Conservation (phyloP, 371 early-diverging fungal genomes). For the Quaeritorhiza haematococci region DNA sequence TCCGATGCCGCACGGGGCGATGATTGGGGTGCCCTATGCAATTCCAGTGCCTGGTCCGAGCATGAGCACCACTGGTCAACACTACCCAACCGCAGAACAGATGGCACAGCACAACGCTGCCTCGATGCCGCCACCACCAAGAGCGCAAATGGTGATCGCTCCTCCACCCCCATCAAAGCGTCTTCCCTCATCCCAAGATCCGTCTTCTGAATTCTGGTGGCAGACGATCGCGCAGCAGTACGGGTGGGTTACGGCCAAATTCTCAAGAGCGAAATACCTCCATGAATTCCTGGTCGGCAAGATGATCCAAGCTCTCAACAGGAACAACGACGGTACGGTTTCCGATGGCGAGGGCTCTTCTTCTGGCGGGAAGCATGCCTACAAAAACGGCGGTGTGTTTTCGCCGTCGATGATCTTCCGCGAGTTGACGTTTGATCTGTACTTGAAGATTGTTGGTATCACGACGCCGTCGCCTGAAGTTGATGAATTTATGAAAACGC, state of each 20-base stretch:
- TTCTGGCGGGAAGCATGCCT: too few species aligned
- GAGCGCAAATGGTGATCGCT: too few species aligned
- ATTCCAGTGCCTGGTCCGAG: too few species aligned
- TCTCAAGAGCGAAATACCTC: slow-evolving; percentile 37
- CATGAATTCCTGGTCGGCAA: slow-evolving; percentile 33
- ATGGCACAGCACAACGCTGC: too few species aligned
- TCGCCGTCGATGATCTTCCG: slow-evolving; percentile 2
- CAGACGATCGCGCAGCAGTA: slow-evolving; percentile 35
- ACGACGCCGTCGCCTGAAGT: slow-evolving; percentile 5
- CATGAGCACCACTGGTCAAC: too few species aligned
- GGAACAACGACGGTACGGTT: background rate
- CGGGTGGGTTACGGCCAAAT: slow-evolving; percentile 40
- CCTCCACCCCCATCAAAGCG: too few species aligned
- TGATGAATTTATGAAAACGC: slow-evolving; percentile 18
- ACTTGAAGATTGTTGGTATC: slow-evolving; percentile 26
- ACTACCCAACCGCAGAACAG: too few species aligned
- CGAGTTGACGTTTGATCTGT: slow-evolving; percentile 32
- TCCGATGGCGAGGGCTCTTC: background rate
- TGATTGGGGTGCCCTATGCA: too few species aligned
- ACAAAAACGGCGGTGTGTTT: slow-evolving; percentile 18
- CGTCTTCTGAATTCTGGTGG: too few species aligned
- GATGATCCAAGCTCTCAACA: slow-evolving; percentile 1
- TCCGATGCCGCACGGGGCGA: too few species aligned
- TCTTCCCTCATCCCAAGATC: too few species aligned
- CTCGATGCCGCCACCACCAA: too few species aligned